These are phyloP conservation scores for Trichoderma atroviride DNA, from an alignment of 2,329 filamentous ascomycete species.

Conservation along the genomic window DNA sequence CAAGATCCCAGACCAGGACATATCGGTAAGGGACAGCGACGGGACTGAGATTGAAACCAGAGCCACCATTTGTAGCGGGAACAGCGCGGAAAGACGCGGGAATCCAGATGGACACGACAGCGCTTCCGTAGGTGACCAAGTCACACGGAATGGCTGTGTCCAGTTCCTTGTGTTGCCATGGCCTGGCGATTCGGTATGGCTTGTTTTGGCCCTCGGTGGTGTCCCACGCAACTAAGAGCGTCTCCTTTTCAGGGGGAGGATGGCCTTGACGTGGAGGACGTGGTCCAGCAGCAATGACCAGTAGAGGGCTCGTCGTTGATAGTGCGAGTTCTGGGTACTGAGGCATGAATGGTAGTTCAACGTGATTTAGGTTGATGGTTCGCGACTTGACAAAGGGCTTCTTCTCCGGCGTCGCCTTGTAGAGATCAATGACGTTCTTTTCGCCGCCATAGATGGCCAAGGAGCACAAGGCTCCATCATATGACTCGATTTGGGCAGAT, in stretches of 20 bases:
- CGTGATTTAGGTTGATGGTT: conserved; percentile 41
- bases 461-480: conserved; percentile 39
- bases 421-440: conserved; percentile 40
- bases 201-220: conserved; percentile 37
- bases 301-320: conserved; percentile 44
- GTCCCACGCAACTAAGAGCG: conserved; percentile 46
- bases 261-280: conserved; percentile 43
- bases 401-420: conserved; percentile 38
- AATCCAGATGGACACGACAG: conserved; percentile 47
- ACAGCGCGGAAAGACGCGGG: conserved; percentile 43
- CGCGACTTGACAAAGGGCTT: conserved; percentile 43
- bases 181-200: conserved; percentile 43
- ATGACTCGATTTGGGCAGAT: conserved; percentile 41
- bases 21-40: conserved; percentile 39
- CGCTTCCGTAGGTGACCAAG: conserved; percentile 43
- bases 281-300: conserved; percentile 44
- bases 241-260: conserved; percentile 44
- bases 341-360: conserved; percentile 42
- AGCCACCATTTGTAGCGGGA: conserved; percentile 34
- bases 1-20: conserved; percentile 47
- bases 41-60: conserved; percentile 41
- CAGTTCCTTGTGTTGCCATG: conserved; percentile 44
- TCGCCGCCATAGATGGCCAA: conserved; percentile 43
- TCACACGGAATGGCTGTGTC: conserved; percentile 45
- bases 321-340: conserved; percentile 46